These are phyloP conservation scores for Rhizopogon salebrosus DNA, from an alignment of 768 basidiomycete genomes.

Conservation along the genomic window DNA sequence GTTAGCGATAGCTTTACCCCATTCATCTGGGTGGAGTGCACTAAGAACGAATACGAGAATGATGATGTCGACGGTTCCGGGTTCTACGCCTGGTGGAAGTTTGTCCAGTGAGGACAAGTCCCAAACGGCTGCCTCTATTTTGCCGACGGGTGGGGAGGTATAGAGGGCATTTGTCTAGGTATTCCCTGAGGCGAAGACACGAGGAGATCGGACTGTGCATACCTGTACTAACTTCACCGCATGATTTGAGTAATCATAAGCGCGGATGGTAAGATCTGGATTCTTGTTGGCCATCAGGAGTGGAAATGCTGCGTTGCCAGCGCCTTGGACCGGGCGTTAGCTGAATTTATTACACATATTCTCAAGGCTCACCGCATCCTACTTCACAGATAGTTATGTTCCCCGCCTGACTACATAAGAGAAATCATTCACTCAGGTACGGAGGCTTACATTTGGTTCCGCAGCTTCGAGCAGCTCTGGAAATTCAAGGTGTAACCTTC, in stretches of 20 bases:
- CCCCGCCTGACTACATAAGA: constrained; percentile 55
- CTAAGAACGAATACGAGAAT: constrained; percentile 94
- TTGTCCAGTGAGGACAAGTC: constrained; percentile 66
- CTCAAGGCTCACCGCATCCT: constrained; percentile 69
- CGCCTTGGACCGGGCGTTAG: constrained; percentile 46
- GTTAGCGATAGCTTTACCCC: constrained; percentile 78
- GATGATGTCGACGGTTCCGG: constrained; percentile 76
- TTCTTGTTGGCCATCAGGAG: constrained; percentile 81
- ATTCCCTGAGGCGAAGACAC: neutral
- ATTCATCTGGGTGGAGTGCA: constrained; percentile 91
- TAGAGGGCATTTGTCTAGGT: constrained; percentile 70
- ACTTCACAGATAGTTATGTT: constrained; percentile 75
- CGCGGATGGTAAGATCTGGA: constrained; percentile 63
- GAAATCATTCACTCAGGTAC: neutral
- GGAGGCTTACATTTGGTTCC: constrained; percentile 49
- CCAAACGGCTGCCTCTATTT: constrained; percentile 82
- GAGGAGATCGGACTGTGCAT: constrained; percentile 9
- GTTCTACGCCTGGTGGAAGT: constrained; percentile 59
- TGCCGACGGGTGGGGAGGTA: constrained; percentile 56
- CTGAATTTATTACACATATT: neutral
- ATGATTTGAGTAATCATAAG: constrained; percentile 87
- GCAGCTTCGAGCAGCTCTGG: constrained; percentile 76
- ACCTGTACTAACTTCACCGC: constrained; percentile 91
- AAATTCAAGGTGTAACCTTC: constrained; percentile 90
- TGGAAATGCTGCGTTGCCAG: constrained; percentile 94